phyloP scores from a whole-genome alignment of 176 grass and related monocot species.

The Elaeis guineensis region DNA sequence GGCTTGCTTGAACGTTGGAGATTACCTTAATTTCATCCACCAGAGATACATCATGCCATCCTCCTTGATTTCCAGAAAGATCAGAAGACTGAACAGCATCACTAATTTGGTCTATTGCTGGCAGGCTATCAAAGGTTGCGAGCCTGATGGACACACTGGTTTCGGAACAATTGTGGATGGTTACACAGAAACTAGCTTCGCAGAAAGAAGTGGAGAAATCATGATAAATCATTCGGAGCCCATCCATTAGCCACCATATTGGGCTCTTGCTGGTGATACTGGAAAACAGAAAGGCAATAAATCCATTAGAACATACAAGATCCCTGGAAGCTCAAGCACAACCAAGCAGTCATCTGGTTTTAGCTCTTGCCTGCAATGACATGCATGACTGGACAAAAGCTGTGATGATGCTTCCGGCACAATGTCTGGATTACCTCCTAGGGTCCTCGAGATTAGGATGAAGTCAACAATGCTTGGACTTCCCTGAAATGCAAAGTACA shows the following conservation, averaged over 20 bases:
- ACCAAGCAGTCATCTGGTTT: constrained; percentile 14
- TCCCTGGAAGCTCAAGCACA: constrained; percentile 11
- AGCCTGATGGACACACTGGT: constrained; percentile 40
- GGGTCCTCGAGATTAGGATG: constrained; percentile 65
- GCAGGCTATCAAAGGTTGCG: constrained; percentile 40
- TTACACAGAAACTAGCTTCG: constrained; percentile 52
- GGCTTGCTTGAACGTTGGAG: constrained; percentile 36
- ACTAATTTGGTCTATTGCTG: constrained; percentile 27
- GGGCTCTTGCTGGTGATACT: constrained; percentile 54
- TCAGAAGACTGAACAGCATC: constrained; percentile 29
- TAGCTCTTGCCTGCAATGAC: constrained; percentile 86
- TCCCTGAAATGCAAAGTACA: constrained; percentile 38
- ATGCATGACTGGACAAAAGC: constrained; percentile 58
- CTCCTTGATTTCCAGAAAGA: constrained; percentile 40
- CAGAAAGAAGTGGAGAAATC: constrained; percentile 75
- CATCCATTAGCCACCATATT: constrained; percentile 81
- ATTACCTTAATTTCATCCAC: constrained; percentile 61
- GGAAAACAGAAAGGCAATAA: constrained; percentile 18
- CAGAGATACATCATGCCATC: constrained; percentile 78
- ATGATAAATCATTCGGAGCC: constrained; percentile 52
- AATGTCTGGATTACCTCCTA: constrained; percentile 26
- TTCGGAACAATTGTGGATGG: constrained; percentile 48
- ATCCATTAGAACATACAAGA: constrained; percentile 11
- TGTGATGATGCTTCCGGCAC: constrained; percentile 23
- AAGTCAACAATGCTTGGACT: constrained; percentile 67